Evolutionary conservation across 306 rosid genomes (phyloP), one percentile per base, ranked within the genome.

Genomic region (Cucurbita ficifolia): DNA sequence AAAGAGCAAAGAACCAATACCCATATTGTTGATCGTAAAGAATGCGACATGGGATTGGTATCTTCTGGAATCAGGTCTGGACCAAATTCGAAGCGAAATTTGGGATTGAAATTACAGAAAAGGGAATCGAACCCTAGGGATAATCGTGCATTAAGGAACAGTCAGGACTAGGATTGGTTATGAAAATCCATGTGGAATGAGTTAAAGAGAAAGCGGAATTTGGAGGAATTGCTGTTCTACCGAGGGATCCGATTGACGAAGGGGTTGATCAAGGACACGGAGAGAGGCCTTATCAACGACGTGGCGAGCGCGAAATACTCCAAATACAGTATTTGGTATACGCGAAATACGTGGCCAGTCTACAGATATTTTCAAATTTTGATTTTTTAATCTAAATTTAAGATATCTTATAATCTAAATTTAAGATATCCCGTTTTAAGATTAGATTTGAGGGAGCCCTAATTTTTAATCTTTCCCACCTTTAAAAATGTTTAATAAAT

Each of bases 1-100:
- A 87, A 43, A 63, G 82, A 35, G 81, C 79, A 87, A 55, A 86
- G 54, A 29, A 79, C 19, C 29, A 70, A 8, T 3, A 74, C 38
- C 79, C 83, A 54, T 43, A 68, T 59, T 13, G 48, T 64, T 29
- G 42, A 29, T 22, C 40, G 80, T 24, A 68, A 61, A 51, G 55
- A 21, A 7, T 22, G 39, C 54, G 87, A 60, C 87, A 86, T 86
- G 75, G 82, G 29, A 3, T 10, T 17, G 78, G 58, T 48, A 50
- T 72, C 46, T 50, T 11, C 51, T 1, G 13, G 73, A 68, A 45
- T 54, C 16, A 54, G 51, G 8, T 39, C 16, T 54, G 51, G 8
- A 72, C 49, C 52, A 42, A 72, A 16, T 54, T 72, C 64, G 64
- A 54, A 55, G 58, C 70, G 21, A 10, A 60, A 58, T 58, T 24